Evolutionary conservation across 139 green algal genomes (phyloP).

Genomic region (Chlamydomonas sp.): DNA sequence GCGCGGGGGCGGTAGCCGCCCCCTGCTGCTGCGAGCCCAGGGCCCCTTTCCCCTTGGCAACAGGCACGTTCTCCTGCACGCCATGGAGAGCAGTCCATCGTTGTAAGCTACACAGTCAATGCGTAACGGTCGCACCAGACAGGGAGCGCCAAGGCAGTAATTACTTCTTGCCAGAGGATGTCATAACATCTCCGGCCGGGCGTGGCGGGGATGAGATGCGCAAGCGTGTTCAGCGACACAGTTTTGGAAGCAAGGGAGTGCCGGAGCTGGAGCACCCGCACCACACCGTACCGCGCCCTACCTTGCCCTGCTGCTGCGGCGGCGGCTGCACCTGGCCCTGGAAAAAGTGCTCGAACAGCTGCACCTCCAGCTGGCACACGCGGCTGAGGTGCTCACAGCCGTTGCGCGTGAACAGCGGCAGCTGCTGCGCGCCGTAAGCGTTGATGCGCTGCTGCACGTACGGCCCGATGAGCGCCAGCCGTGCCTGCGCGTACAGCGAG

Average conservation of each 20-base stretch:
- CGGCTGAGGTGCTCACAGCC: conserved; percentile 92
- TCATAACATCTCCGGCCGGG: no score
- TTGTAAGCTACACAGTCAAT: no score
- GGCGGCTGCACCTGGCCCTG: conserved; percentile 41
- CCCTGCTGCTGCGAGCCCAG: no score
- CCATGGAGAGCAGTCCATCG: no score
- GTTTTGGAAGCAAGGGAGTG: no score
- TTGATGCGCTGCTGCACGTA: conserved; percentile 62
- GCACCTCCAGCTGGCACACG: conserved; percentile 83
- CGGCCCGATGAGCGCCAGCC: conserved; percentile 76
- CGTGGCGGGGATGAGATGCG: conserved; percentile 1
- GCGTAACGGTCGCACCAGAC: no score
- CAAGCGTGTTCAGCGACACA: no score
- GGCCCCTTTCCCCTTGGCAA: no score
- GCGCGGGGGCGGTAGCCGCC: neutral
- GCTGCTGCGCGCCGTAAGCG: conserved; percentile 45
- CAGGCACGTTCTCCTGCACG: no score
- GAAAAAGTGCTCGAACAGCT: conserved; percentile 94
- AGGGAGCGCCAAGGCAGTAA: no score
- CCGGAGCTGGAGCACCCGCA: neutral
- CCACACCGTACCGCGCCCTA: neutral
- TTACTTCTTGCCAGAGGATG: no score
- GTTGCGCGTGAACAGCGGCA: conserved; percentile 73
- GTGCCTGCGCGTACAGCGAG: conserved; percentile 51
- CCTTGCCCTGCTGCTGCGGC: conserved; percentile 11